Conservation (phyloP, 345 rosid species). For the Melaleuca alternifolia region DNA sequence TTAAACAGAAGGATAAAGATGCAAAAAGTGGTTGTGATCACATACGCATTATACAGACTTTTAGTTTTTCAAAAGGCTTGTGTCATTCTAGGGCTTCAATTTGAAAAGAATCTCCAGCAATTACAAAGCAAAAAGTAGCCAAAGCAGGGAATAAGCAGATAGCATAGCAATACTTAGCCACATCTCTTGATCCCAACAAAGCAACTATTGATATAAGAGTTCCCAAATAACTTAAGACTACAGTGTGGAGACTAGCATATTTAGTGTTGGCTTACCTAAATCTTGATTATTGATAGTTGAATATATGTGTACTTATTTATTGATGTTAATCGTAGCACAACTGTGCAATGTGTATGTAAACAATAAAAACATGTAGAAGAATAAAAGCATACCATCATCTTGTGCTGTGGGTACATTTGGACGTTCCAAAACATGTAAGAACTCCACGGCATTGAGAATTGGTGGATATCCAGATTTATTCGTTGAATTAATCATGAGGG, state of each 20-base stretch:
- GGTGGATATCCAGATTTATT: conserved; percentile 5
- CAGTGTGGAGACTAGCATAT: background rate
- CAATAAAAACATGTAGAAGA: background rate
- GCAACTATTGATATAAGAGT: background rate
- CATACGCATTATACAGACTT: background rate
- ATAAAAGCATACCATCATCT: background rate
- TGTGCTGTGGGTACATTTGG: conserved; percentile 5
- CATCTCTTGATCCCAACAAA: background rate
- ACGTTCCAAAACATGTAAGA: conserved; percentile 7
- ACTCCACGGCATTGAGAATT: conserved; percentile 30
- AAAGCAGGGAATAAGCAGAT: too few relatives aligned
- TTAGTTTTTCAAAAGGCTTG: background rate
- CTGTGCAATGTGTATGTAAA: too few relatives aligned
- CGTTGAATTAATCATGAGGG: background rate
- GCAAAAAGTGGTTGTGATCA: background rate
- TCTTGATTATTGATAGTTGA: background rate
- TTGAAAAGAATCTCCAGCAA: too few relatives aligned
- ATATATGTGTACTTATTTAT: background rate
- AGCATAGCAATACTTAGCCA: too few relatives aligned
- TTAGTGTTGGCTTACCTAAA: background rate
- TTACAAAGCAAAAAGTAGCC: too few relatives aligned
- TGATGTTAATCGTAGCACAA: too few relatives aligned
- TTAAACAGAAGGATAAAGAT: background rate
- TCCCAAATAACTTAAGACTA: background rate
- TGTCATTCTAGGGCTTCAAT: background rate